Evolutionary conservation across 257 asterid genomes (phyloP), one percentile per base, ranked within the genome.

Genomic region (Fraxinus americana): DNA sequence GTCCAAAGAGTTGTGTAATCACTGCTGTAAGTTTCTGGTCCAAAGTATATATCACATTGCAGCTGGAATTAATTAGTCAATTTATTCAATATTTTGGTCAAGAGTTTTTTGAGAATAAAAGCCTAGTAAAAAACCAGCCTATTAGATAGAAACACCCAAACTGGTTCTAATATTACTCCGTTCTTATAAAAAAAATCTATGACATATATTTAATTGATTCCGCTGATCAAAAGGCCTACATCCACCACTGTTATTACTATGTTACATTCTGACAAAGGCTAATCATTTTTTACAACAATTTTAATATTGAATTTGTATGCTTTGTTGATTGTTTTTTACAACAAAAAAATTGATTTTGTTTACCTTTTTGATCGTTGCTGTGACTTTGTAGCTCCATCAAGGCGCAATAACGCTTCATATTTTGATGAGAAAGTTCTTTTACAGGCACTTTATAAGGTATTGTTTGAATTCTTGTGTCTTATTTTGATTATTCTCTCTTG

Each of bases 391-490:
- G 97, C 88, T 85, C 82, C 84, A 81, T 77, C 75, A 65, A 92
- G 89, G 85, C 90, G 92, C 80, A 36, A 73, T 80, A 75, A 83
- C 88, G 82, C 90, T 88, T 90, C 91, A 92, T 85, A 88, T 68
- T 90, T 96, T 79, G 99, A 96, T 79, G 99, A 92, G 85, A 96
- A 86, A 83, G 77, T 78, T 74, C 83, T 96, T 77, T 43, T 96
- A 39, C 97, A 93, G 84, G 86, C 99, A 50, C 92, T 96, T 75
- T 88, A 90, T 83, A 96, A 93, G 99, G 99, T 96, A 88, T 72
- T 52, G 59, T 45, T 43, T 34, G 54, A 77, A 68, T 45, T 50
- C 66, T 80, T 35, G 30, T 75, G 25, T 63, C 36, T 19, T 54
- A 1, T 6, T n/a, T 54, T 54, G 7, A 16, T 54, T 68, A 5